Conservation (phyloP, 2,329 filamentous ascomycete species). For the Curvularia hawaiiensis region DNA sequence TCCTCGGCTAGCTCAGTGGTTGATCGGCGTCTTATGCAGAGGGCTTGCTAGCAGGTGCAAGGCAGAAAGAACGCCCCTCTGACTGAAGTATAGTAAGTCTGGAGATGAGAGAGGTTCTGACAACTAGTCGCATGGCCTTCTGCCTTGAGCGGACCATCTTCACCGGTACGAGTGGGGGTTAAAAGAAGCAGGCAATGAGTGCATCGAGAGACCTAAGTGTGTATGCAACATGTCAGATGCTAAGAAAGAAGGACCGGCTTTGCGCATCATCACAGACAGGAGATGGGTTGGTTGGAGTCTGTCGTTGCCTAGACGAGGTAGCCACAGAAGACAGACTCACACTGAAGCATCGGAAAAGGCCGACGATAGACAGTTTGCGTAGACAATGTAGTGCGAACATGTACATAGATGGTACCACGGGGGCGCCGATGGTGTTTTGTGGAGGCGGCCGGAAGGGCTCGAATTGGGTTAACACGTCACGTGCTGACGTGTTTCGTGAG, state of each 20-base stretch:
- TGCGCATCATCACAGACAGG: slow-evolving; percentile 20
- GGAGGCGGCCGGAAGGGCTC: slow-evolving; percentile 1
- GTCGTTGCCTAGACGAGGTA: slow-evolving; percentile 37
- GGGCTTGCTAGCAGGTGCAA: slow-evolving; percentile 17
- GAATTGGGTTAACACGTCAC: slow-evolving; percentile 16
- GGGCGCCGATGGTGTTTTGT: slow-evolving; percentile 5
- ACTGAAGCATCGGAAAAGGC: slow-evolving; percentile 2
- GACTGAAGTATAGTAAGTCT: slow-evolving; percentile 19
- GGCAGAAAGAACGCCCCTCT: slow-evolving; percentile 14
- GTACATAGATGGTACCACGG: background rate
- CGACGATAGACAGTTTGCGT: slow-evolving; percentile 8
- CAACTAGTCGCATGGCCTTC: slow-evolving; percentile 27
- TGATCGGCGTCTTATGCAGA: slow-evolving; percentile 11
- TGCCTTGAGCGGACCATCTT: slow-evolving; percentile 36
- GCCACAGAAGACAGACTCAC: background rate
- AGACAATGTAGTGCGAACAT: background rate
- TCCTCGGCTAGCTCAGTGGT: slow-evolving; percentile 4
- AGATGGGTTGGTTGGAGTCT: slow-evolving; percentile 10
- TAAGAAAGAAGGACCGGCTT: slow-evolving; percentile 14
- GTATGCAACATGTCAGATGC: slow-evolving; percentile 34
- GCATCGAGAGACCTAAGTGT: slow-evolving; percentile 12
- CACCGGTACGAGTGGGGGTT: slow-evolving; percentile 43
- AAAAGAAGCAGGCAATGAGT: slow-evolving; percentile 15
- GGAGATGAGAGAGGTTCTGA: slow-evolving; percentile 11
- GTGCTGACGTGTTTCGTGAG: slow-evolving; percentile 14